Evolutionary conservation across 441 rosid species (phyloP).

Genomic region (Eugenia klotzschiana): DNA sequence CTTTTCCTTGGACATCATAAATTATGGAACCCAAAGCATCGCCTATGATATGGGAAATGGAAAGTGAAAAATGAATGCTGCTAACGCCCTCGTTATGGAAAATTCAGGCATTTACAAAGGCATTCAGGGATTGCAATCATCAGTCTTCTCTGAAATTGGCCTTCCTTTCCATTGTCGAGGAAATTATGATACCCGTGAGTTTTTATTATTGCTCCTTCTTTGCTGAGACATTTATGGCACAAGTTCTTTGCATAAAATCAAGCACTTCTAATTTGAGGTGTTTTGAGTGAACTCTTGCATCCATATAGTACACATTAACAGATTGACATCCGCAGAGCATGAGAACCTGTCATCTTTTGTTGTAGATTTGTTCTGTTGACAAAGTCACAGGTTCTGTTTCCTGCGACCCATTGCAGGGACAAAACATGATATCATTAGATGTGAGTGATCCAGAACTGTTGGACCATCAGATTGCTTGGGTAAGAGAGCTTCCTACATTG

Average conservation of each 20-base stretch:
- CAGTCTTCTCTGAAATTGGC: constrained; percentile 52
- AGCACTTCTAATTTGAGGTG: not conserved
- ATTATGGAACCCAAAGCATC: not conserved
- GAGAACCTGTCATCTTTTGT: not conserved
- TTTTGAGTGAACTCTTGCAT: not conserved
- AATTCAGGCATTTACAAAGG: constrained; percentile 68
- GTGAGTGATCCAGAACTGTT: constrained; percentile 31
- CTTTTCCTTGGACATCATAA: not conserved
- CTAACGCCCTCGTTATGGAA: not conserved
- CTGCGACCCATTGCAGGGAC: constrained; percentile 15
- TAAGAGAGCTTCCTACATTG: constrained; percentile 53
- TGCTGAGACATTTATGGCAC: not conserved
- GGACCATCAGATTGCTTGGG: constrained; percentile 48
- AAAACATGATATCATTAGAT: constrained; percentile 18
- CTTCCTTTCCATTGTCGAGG: constrained; percentile 46
- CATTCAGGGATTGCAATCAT: constrained; percentile 53
- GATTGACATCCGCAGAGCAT: not conserved
- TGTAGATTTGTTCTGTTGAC: not conserved
- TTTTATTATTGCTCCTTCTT: not conserved
- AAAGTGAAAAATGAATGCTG: not conserved
- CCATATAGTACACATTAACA: not conserved
- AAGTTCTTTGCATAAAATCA: not conserved
- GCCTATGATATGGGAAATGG: not conserved
- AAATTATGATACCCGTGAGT: constrained; percentile 72
- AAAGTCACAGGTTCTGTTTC: not conserved